phyloP scores from a whole-genome alignment of 176 grass and related monocot genomes.

The Alopecurus myosuroides region DNA sequence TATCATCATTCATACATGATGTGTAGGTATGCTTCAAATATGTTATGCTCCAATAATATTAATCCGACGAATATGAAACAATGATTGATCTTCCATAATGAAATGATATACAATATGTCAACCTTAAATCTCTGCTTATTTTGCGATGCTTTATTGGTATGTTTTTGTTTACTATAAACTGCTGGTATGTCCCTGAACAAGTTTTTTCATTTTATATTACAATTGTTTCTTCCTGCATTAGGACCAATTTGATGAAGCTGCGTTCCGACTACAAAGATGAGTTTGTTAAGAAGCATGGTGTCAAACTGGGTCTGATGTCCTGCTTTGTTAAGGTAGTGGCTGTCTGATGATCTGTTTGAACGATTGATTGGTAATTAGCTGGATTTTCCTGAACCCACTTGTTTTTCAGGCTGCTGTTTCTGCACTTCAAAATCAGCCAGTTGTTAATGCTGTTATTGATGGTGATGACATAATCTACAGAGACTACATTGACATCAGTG shows the following conservation, averaged over 20 bases:
- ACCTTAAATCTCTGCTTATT: neutral
- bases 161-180: neutral
- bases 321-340: constrained; percentile 72
- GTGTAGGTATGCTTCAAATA: neutral
- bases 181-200: neutral
- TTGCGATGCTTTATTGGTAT: neutral
- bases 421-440: constrained; percentile 69
- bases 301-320: constrained; percentile 83
- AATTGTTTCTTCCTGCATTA: constrained; percentile 14
- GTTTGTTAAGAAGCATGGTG: constrained; percentile 77
- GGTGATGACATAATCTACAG: constrained; percentile 83
- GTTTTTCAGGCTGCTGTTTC: constrained; percentile 62
- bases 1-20: neutral
- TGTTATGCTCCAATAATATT: neutral
- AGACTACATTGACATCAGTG: constrained; percentile 71
- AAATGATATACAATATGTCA: neutral
- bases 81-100: neutral
- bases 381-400: constrained; percentile 16
- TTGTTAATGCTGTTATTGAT: constrained; percentile 80
- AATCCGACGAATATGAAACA: neutral
- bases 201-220: neutral
- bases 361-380: neutral
- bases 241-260: constrained; percentile 92
- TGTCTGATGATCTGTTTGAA: constrained; percentile 2
- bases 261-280: constrained; percentile 73